phyloP scores from a whole-genome alignment of 1,284 basidiomycete genomes.

The Xerocomus cyaneibrunnescens region DNA sequence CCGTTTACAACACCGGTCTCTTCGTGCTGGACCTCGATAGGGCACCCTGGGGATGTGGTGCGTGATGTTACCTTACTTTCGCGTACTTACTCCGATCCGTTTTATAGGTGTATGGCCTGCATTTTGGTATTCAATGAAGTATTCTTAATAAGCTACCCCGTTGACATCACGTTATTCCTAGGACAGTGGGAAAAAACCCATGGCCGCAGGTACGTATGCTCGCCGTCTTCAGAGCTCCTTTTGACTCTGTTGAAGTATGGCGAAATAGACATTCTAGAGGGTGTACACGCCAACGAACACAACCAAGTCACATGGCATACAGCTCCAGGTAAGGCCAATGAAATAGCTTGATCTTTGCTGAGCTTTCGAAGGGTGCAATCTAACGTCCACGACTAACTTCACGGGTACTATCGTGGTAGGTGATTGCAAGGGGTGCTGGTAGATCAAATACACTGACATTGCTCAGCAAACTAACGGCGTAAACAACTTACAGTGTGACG shows the following conservation, averaged over 20 bases:
- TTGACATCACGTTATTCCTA: constrained; percentile 22
- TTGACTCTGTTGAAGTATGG: constrained; percentile 42
- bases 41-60: constrained; percentile 60
- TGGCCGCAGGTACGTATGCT: constrained; percentile 49
- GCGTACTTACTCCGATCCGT: background rate
- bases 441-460: constrained; percentile 7
- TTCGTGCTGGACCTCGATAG: constrained; percentile 54
- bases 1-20: constrained; percentile 51
- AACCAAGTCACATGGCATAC: constrained; percentile 67
- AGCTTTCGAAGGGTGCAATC: constrained; percentile 44
- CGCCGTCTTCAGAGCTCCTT: background rate
- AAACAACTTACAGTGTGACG: constrained; percentile 46
- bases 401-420: constrained; percentile 50
- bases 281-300: constrained; percentile 58
- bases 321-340: constrained; percentile 40
- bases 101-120: constrained; percentile 52
- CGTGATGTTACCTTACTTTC: constrained; percentile 2
- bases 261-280: constrained; percentile 70
- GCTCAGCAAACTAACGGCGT: constrained; percentile 37
- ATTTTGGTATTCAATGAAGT: constrained; percentile 47
- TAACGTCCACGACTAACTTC: constrained; percentile 44
- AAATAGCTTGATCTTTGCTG: constrained; percentile 1
- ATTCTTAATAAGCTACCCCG: constrained; percentile 17
- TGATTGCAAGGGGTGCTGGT: background rate
- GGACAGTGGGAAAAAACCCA: constrained; percentile 35